Evolutionary conservation across 495 filamentous ascomycete species (phyloP).

Genomic region (Ramalina peruviana): DNA sequence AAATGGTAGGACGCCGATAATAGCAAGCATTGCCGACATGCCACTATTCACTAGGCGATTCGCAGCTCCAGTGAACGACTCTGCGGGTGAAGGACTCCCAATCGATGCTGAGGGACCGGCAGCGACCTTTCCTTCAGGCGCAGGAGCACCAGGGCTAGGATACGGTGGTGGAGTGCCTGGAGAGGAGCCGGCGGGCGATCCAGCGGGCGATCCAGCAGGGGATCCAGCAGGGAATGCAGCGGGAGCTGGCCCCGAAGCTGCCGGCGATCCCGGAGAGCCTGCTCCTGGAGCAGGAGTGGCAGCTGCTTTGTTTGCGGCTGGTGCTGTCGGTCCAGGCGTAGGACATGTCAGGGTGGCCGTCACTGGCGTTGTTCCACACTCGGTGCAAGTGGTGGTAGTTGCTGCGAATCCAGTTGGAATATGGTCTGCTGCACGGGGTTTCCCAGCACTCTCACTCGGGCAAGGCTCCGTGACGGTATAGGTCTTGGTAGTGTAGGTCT

Average conservation of each 20-base stretch:
- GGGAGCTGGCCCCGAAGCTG: no score
- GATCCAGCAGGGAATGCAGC: neutral
- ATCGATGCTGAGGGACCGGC: neutral
- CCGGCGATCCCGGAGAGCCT: no score
- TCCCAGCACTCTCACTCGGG: constrained; percentile 4
- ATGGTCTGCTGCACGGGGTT: constrained; percentile 7
- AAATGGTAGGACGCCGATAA: neutral
- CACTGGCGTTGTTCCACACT: constrained; percentile 11
- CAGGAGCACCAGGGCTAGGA: neutral
- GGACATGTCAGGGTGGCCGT: constrained; percentile 9
- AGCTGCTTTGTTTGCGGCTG: neutral
- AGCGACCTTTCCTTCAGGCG: neutral
- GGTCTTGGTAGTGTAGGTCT: constrained; percentile 5
- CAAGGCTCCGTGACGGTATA: constrained; percentile 18
- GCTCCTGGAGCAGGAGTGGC: neutral
- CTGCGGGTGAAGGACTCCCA: neutral
- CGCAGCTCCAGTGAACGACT: constrained; percentile 4
- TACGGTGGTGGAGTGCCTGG: neutral
- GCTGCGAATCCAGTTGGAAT: constrained; percentile 14
- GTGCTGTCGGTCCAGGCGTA: constrained; percentile 3
- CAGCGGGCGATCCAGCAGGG: neutral
- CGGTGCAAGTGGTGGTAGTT: constrained; percentile 14
- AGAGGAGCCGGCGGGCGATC: neutral
- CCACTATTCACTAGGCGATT: neutral
- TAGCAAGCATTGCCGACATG: neutral